phyloP scores from a whole-genome alignment of 1,139 yeast species.

The Chernovozyma aurita region DNA sequence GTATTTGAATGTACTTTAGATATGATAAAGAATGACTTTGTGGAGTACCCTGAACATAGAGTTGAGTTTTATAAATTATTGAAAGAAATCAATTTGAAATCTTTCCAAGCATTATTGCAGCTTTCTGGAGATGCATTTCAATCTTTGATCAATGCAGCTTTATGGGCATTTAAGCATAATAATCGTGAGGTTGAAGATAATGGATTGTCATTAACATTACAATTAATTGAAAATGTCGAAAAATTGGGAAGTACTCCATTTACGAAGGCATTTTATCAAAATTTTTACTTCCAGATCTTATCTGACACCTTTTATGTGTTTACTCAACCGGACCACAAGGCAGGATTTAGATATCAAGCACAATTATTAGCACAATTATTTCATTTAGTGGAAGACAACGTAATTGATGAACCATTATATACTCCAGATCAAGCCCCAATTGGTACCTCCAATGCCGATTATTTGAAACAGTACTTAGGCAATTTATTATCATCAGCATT shows the following conservation, averaged over 20 bases:
- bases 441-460: slow-evolving; percentile 79
- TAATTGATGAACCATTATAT: slow-evolving; percentile 75
- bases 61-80: slow-evolving; percentile 90
- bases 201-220: slow-evolving; percentile 78
- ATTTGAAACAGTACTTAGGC: slow-evolving; percentile 76
- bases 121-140: slow-evolving; percentile 92
- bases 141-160: slow-evolving; percentile 84
- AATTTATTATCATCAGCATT: slow-evolving; percentile 81
- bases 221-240: slow-evolving; percentile 79
- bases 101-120: slow-evolving; percentile 81
- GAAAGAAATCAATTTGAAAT: slow-evolving; percentile 79
- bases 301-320: slow-evolving; percentile 90
- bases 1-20: slow-evolving; percentile 92
- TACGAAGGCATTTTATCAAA: slow-evolving; percentile 82
- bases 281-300: slow-evolving; percentile 82
- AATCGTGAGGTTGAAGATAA: slow-evolving; percentile 93
- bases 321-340: slow-evolving; percentile 96
- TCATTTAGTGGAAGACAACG: slow-evolving; percentile 74
- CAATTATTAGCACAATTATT: slow-evolving; percentile 80
- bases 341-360: slow-evolving; percentile 89
- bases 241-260: slow-evolving; percentile 71
- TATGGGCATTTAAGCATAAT: slow-evolving; percentile 98
- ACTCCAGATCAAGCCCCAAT: slow-evolving; percentile 67
- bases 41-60: slow-evolving; percentile 97
- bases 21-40: slow-evolving; percentile 92